Conservation (phyloP, 2,329 filamentous ascomycete genomes). For the Neonectria ditissima region DNA sequence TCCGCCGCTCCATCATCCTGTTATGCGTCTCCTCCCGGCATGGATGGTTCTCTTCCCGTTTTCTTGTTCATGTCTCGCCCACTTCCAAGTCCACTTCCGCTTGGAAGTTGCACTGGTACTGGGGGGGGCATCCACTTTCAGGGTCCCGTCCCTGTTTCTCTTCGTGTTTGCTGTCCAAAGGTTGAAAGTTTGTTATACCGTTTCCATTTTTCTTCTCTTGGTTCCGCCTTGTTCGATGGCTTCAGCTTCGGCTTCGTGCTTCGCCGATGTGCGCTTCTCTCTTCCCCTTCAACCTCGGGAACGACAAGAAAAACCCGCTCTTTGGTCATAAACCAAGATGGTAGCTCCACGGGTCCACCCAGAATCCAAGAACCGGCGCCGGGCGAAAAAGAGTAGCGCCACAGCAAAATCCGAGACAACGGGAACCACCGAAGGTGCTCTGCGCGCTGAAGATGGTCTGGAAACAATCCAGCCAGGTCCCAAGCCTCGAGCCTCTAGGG, state of each 20-base stretch:
- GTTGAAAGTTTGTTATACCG: background rate
- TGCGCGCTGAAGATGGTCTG: slow-evolving; percentile 1
- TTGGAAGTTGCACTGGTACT: background rate
- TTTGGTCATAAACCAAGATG: background rate
- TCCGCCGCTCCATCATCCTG: background rate
- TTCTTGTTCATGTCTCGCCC: background rate
- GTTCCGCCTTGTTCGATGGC: background rate
- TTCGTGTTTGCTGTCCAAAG: slow-evolving; percentile 6
- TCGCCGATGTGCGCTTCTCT: background rate
- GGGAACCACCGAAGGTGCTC: background rate
- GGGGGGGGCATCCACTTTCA: slow-evolving; percentile 1
- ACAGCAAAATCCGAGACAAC: background rate
- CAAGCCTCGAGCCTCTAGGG: too few relatives aligned
- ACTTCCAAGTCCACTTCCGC: background rate
- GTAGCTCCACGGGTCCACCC: slow-evolving; percentile 1
- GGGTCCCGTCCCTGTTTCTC: background rate
- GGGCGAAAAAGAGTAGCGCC: slow-evolving; percentile 6
- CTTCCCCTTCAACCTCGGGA: background rate
- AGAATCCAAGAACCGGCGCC: background rate
- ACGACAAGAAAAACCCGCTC: background rate
- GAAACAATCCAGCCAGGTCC: slow-evolving; percentile 3
- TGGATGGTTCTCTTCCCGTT: background rate
- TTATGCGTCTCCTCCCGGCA: background rate
- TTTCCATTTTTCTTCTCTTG: background rate
- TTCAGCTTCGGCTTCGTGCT: background rate